Conservation (phyloP, 192 early-diverging fungal genomes). For the Gryganskiella cystojenkinii region DNA sequence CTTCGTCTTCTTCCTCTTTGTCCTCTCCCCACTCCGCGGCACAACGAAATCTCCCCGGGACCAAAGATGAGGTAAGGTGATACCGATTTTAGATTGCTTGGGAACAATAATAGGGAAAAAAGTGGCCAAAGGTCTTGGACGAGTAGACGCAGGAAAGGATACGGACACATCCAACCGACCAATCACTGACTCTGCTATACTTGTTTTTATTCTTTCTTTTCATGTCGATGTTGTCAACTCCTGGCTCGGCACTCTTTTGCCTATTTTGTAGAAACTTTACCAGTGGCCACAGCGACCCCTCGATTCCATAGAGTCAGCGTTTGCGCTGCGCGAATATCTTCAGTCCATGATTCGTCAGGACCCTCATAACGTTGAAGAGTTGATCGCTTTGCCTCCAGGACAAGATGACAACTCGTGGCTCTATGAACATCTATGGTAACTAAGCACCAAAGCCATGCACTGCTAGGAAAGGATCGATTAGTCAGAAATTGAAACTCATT, state of each 20-base stretch:
- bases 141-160: too few species aligned
- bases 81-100: not conserved
- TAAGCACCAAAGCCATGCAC: not conserved
- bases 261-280: slow-evolving; percentile 49
- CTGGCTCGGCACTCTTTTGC: not conserved
- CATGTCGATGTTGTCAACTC: too few species aligned
- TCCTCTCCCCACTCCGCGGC: too few species aligned
- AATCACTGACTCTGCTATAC: too few species aligned
- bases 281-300: slow-evolving; percentile 62
- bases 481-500: not conserved
- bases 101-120: too few species aligned
- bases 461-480: not conserved
- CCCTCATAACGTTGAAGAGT: slow-evolving; percentile 65
- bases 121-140: too few species aligned
- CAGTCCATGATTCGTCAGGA: slow-evolving; percentile 76
- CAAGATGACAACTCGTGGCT: slow-evolving; percentile 81
- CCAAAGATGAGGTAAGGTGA: slow-evolving; percentile 38
- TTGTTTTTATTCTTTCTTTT: too few species aligned
- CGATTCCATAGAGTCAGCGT: slow-evolving; percentile 75
- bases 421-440: slow-evolving; percentile 88
- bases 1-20: too few species aligned
- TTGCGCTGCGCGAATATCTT: slow-evolving; percentile 83
- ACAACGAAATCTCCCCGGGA: slow-evolving; percentile 43
- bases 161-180: too few species aligned
- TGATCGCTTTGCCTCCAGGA: slow-evolving; percentile 71